Base-by-base conservation (phyloP, 2,329 filamentous ascomycete genomes). In the Knufia fluminis region DNA sequence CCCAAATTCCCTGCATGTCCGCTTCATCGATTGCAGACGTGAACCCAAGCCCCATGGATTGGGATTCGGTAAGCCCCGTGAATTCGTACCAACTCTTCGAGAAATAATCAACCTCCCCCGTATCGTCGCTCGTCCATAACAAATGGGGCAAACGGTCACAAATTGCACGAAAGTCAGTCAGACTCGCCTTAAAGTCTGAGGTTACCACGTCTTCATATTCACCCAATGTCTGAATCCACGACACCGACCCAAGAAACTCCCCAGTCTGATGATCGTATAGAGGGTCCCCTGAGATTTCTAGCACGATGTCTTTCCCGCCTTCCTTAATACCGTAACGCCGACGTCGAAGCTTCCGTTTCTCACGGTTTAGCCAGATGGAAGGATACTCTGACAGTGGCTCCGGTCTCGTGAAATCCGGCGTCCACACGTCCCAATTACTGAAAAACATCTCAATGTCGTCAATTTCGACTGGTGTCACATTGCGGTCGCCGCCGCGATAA, bases 391-490 rank as follows among this genome's bases (percentile, higher is more conserved):
- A 14, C 14, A 42, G 16, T n/a, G 39, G 14, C 19, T 6, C 14
- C 19, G 8, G 8, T n/a, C 22, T 22, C 9, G 39, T 42, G 19
- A 42, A 42, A 4, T 9, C 4, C 4, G 39, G 12, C 8, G 8
- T 17, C 16, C 16, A 42, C 19, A 42, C 20, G 8, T 42, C 39
- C 39, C 39, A 42, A 20, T 24, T 20, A 6, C 19, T n/a, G 39
- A 42, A 42, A 20, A 42, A 42, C 19, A 42, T 14, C 19, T 42
- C 39, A 6, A 42, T 4, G 19, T 42, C 39, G 22, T 42, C 39
- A 42, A 42, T 42, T 17, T 42, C 39, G 6, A 42, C 39, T 16
- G 39, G 39, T 16, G 39, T 22, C 14, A 42, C 39, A 42, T 19
- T 7, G 4, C 20, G 16, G 4, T 17, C 19, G 12, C 39, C 19